Percentiles rank a stretch among this genome's conserved stretches.
phyloP scores from a whole-genome alignment of 768 basidiomycete species.

The Nidularia pulvinata region DNA sequence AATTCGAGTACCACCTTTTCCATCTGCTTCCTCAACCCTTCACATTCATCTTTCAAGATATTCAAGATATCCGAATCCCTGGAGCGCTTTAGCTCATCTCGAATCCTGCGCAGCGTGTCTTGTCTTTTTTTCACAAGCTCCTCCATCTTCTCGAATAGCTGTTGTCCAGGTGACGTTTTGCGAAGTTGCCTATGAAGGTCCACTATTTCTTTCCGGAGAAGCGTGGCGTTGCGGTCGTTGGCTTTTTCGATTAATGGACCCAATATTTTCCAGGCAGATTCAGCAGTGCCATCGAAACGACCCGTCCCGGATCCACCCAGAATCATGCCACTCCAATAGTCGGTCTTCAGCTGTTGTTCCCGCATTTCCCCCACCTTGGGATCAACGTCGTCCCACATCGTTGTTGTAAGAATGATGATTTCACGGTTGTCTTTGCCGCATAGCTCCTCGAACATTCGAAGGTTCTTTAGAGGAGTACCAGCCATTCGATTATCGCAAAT shows the following conservation, averaged over 20 bases:
- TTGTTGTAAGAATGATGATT: constrained; percentile 12
- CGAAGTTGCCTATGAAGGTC: neutral
- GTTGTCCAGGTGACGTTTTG: neutral
- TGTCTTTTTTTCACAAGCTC: neutral
- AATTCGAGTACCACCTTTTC: neutral
- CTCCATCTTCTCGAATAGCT: neutral
- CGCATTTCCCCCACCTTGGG: neutral
- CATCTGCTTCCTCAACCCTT: neutral
- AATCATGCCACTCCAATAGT: constrained; percentile 6
- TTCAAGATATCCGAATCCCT: neutral
- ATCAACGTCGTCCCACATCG: constrained; percentile 11
- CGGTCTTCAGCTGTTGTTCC: constrained; percentile 4
- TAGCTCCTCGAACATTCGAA: constrained; percentile 10
- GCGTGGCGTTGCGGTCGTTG: neutral
- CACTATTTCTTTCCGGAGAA: neutral
- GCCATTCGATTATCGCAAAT: constrained; percentile 13
- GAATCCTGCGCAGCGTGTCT: neutral
- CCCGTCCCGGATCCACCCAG: constrained; percentile 7
- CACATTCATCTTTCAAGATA: neutral
- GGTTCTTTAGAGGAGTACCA: constrained; percentile 2
- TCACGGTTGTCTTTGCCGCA: constrained; percentile 5
- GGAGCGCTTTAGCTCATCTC: neutral
- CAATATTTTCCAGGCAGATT: constrained; percentile 10
- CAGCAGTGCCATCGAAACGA: constrained; percentile 3
- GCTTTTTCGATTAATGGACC: constrained; percentile 1